Base-by-base conservation (phyloP, 176 grass and related monocot species). In the Raddia distichophylla region DNA sequence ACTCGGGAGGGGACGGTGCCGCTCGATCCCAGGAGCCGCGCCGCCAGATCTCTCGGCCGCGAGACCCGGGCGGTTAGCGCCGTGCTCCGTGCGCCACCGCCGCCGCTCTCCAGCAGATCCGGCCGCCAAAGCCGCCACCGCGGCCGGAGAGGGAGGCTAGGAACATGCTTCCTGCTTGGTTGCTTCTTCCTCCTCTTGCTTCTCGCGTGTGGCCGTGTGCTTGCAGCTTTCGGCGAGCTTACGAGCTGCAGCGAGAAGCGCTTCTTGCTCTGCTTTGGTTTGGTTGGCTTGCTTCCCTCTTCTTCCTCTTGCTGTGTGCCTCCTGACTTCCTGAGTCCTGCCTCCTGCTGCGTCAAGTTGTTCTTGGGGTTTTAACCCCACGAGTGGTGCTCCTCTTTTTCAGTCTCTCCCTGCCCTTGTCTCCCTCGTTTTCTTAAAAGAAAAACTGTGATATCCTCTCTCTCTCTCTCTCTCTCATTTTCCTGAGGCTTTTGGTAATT, bases 331-430 rank as follows among this genome's bases (percentile, higher is more conserved):
- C n/a, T n/a, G n/a, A n/a, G n/a, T 20, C 12, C 33, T 3, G 5
- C 22, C 35, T n/a, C 1, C 62, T 65, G 77, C 77, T 64, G 17
- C 77, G 56, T 82, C 80, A 52, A 76, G 59, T 72, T 86, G 53
- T 87, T 70, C 91, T 90, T 73, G 88, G 92, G 92, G 89, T 88
- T 94, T 91, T 91, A 89, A 94, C 83, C 89, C 84, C 92, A 91
- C 89, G 92, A 94, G 89, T 87, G 84, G 79, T 72, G 86, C 78
- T 88, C 40, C 61, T 69, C 64, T 53, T 35, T 67, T 52, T 79
- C 66, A 37, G 37, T 45, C 50, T 61, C 68, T 54, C 69, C 50
- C 53, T 5, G 37, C 37, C 3, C 6, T 52, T n/a, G 59, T 33
- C 69, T 17, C 8, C 5, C 42, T 42, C 37, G 37, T 40, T 40